A percentile compares a stretch with the other conserved stretches of the same genome.
These are phyloP conservation scores for Colletotrichum sublineola DNA, from an alignment of 2,329 filamentous ascomycete species.

Conservation along the genomic window DNA sequence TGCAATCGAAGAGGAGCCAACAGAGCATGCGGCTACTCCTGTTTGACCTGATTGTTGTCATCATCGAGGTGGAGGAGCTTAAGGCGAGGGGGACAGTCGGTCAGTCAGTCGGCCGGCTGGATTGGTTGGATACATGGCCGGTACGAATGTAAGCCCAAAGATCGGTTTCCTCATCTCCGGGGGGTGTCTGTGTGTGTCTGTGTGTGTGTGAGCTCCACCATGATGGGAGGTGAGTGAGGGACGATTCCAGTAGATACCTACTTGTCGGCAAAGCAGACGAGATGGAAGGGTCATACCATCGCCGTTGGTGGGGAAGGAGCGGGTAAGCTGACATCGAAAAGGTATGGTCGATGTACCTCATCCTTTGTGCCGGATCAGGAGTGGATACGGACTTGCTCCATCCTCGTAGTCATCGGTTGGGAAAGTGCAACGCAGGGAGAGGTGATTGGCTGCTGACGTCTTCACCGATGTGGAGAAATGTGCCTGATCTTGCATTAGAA, in stretches of 20 bases:
- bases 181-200: no score
- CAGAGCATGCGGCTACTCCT: not conserved
- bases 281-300: slow-evolving; percentile 13
- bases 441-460: slow-evolving; percentile 24
- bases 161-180: slow-evolving; percentile 23
- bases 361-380: not conserved
- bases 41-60: not conserved
- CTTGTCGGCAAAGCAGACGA: not conserved
- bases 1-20: not conserved
- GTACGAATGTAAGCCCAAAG: slow-evolving; percentile 22
- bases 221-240: slow-evolving; percentile 1
- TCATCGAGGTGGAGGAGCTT: slow-evolving; percentile 7
- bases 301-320: not conserved
- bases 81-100: slow-evolving; percentile 14
- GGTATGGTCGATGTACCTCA: slow-evolving; percentile 13
- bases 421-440: not conserved
- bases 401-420: slow-evolving; percentile 19
- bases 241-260: slow-evolving; percentile 12
- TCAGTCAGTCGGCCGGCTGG: not conserved
- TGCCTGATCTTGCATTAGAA: slow-evolving; percentile 41
- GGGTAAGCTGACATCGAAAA: not conserved
- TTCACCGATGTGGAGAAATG: slow-evolving; percentile 39
- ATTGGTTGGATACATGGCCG: slow-evolving; percentile 7
- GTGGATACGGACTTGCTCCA: slow-evolving; percentile 6
- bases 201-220: slow-evolving; percentile 9